Base-by-base conservation (phyloP, 768 basidiomycete species). In the Panaeolus papilionaceus region DNA sequence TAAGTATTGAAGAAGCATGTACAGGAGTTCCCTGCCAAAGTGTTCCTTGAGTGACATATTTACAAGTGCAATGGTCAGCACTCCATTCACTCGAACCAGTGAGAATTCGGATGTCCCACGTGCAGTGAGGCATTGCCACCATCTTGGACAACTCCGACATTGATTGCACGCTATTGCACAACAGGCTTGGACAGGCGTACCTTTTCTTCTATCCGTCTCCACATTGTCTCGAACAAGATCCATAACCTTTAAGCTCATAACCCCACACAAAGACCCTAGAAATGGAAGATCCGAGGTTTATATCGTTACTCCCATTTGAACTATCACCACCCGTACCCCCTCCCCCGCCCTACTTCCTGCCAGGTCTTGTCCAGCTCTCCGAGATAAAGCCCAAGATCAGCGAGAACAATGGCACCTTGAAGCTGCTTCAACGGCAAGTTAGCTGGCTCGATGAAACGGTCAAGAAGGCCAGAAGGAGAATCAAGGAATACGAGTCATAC, bases 401-500 rank as follows among this genome's bases (percentile, higher is more conserved):
- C 28, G 54, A 58, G n/a, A 37, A 28, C 33, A 1, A 12, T 37
- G 16, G 28, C 3, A 58, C 54, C 33, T 33, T 58, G 54, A n/a
- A 4, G 9, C 28, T 28, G 1, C 28, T 58, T 3, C 20, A 33
- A 1, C 8, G 33, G 12, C 54, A 58, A 18, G 12, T 58, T 28
- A 33, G 28, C 10, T 58, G 54, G 54, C 54, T 58, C 7, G 11
- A 58, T 10, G 28, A 28, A 33, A n/a, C 54, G 16, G 11, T 58
- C 12, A 33, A 58, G 6, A 58, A 33, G 16, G 28, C 54, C 9
- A 28, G 23, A 37, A 28, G 14, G 33, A 58, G 54, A 16, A 37
- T 58, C 14, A 58, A 58, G 28, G 54, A 58, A 58, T 58, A 33
- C 28, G 54, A 58, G 16, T 28, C 54, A 14, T 33, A 33, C 54